Evolutionary conservation across 2,329 filamentous ascomycete genomes (phyloP), one percentile per base, ranked within the genome.

Genomic region (Dendrostoma leiphaemia): DNA sequence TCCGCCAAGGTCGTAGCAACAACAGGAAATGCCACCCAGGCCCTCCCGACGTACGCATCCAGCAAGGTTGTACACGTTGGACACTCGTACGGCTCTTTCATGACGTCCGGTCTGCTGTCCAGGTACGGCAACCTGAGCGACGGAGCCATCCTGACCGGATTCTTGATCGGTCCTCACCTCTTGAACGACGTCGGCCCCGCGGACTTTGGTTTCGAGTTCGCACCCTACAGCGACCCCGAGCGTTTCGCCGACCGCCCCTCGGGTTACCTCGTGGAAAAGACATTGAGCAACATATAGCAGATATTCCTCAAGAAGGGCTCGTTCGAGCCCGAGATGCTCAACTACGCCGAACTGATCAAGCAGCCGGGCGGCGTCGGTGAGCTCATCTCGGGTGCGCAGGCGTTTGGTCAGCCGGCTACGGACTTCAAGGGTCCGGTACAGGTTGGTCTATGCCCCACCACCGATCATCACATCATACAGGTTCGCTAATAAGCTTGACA

Each of bases 81-180:
- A 41, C 63, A 65, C 60, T 63, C 63, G 19, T 61, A 57, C 56
- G 63, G 62, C 56, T 61, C 59, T 6, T 50, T 59, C 54, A 51
- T 51, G 54, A 48, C 46, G 7, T 32, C 38, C 5, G 31, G 38
- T 3, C 32, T 54, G 31, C 21, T 54, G n/a, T 26, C 37, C 6
- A 29, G 13, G 4, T 31, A 72, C 57, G 66, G 66, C 12, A 53
- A 65, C 3, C 63, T 71, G 21, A 67, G 65, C 38, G 71, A 74
- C 59, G 72, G 65, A 15, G 63, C 70, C 17, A 64, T 74, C 43
- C 61, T 74, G 44, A 74, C 72, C 2, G 72, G 69, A 6, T 73
- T 67, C 51, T 17, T 53, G n/a, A 38, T 53, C 26, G 47, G 41
- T 13, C 23, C 21, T 1, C 26, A 47, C 34, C 43, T 47, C 7